Percentiles rank a stretch among this genome's conserved stretches.
phyloP scores from a whole-genome alignment of 495 filamentous ascomycete genomes.

The Pyrenula massariospora region DNA sequence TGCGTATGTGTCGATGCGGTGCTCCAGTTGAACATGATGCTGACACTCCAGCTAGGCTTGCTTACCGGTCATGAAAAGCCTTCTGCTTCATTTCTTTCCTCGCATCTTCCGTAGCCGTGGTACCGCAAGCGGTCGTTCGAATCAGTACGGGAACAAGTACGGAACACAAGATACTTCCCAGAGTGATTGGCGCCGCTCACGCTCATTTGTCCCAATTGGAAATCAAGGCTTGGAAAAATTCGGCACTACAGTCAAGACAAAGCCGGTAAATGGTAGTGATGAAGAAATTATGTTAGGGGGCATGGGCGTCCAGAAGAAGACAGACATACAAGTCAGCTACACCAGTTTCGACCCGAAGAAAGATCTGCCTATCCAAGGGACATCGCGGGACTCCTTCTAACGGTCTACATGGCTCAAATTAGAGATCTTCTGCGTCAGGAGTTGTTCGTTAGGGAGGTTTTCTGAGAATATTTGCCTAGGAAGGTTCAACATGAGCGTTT shows the following conservation, averaged over 20 bases:
- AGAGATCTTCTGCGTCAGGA: no score
- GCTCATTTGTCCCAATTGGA: background rate
- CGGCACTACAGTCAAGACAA: background rate
- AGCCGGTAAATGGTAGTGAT: background rate
- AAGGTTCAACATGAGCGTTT: no score
- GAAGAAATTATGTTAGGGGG: background rate
- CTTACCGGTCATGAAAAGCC: slow-evolving; percentile 6
- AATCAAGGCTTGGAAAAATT: no score
- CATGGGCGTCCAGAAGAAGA: background rate
- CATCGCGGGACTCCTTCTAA: no score
- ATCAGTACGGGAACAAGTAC: background rate
- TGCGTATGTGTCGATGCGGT: slow-evolving; percentile 34
- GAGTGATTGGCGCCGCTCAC: background rate
- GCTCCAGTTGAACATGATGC: no score
- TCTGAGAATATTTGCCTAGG: no score
- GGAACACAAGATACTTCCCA: background rate
- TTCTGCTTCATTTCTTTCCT: slow-evolving; percentile 7
- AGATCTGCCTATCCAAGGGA: background rate
- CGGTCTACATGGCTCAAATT: no score
- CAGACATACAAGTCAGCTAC: background rate
- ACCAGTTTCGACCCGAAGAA: background rate
- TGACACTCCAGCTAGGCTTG: slow-evolving; percentile 16
- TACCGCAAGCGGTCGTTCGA: background rate
- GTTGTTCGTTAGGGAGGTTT: no score
- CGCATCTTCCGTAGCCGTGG: background rate